A percentile compares a stretch with the other conserved stretches of the same genome.
Conservation (phyloP, 345 rosid genomes). For the Bruguiera sexangula region DNA sequence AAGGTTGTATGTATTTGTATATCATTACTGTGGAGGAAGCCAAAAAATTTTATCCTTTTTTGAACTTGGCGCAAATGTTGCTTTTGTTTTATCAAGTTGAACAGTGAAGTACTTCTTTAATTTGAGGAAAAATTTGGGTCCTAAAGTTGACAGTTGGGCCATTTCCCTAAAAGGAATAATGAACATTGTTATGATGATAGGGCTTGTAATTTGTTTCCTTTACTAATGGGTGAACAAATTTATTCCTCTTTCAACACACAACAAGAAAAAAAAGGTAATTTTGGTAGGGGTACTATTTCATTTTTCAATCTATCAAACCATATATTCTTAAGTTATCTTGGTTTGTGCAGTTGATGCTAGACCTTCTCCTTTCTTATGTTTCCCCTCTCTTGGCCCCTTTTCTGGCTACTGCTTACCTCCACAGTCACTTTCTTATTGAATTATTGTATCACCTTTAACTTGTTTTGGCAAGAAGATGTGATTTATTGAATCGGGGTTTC, state of each 20-base stretch:
- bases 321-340: neutral
- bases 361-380: too few relatives aligned
- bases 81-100: conserved; percentile 86
- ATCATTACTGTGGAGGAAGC: conserved; percentile 95
- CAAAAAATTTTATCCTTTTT: conserved; percentile 91
- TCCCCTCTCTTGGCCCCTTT: too few relatives aligned
- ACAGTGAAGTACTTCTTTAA: conserved; percentile 94
- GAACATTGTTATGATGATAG: conserved; percentile 90
- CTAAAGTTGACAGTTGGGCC: conserved; percentile 99
- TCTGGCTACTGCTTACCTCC: too few relatives aligned
- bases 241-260: conserved; percentile 82
- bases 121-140: conserved; percentile 78
- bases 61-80: conserved; percentile 92
- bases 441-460: too few relatives aligned
- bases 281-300: neutral
- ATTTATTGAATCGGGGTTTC: too few relatives aligned
- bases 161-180: conserved; percentile 89
- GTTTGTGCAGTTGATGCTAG: too few relatives aligned
- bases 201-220: conserved; percentile 67
- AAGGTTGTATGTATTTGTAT: conserved; percentile 40
- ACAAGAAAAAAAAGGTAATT: conserved; percentile 93
- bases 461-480: too few relatives aligned
- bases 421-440: too few relatives aligned
- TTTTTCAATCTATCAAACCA: conserved; percentile 8
- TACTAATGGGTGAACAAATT: conserved; percentile 93